Evolutionary conservation across 2,329 filamentous ascomycete species (phyloP).

Genomic region (Cercospora nicotianae): DNA sequence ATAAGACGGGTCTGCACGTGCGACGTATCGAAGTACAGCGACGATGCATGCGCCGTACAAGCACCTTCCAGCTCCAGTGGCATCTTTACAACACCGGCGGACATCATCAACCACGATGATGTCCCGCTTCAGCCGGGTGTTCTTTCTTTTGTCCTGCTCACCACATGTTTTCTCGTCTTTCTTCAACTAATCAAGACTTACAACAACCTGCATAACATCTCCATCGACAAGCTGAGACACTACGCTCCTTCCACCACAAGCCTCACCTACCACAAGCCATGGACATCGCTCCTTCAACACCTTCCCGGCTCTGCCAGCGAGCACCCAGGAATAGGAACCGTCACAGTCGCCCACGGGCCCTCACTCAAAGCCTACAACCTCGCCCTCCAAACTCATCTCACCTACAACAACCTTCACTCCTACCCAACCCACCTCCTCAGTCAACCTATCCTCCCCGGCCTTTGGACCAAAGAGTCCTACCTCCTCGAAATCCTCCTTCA

Average conservation of each 20-base stretch:
- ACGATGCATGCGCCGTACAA: conserved; percentile 3
- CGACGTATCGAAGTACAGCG: neutral
- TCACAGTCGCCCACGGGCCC: neutral
- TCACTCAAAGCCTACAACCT: conserved; percentile 41
- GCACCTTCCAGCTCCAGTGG: neutral
- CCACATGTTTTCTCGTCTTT: neutral
- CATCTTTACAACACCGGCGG: neutral
- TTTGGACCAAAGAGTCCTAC: conserved; percentile 48
- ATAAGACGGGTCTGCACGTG: conserved; percentile 1
- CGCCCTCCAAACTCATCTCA: conserved; percentile 43
- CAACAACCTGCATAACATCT: neutral
- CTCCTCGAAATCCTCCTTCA: conserved; percentile 43
- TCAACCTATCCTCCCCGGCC: conserved; percentile 42
- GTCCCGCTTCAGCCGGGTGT: neutral
- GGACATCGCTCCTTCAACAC: neutral
- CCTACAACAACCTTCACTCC: conserved; percentile 42
- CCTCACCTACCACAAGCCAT: neutral
- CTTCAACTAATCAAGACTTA: neutral
- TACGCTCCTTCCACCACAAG: neutral
- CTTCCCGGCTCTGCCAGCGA: neutral
- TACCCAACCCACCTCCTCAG: conserved; percentile 45
- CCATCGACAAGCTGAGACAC: neutral
- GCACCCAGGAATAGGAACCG: neutral
- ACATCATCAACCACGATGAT: neutral
- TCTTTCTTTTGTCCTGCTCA: neutral